phyloP scores from a whole-genome alignment of 805 yeast species.

The Starmerella tilneyi region DNA sequence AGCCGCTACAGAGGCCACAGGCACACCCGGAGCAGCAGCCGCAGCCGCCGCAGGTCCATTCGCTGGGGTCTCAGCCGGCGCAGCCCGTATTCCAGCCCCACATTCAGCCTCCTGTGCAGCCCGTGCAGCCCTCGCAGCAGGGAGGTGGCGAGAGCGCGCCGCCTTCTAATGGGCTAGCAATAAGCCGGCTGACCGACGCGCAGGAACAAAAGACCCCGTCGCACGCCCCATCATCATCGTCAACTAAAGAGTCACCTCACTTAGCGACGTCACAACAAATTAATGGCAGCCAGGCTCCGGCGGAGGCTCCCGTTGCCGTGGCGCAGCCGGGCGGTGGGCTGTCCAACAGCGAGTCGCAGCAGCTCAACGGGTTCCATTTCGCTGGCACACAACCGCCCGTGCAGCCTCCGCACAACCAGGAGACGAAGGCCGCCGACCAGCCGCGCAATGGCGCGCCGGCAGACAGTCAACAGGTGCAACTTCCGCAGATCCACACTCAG shows the following conservation, averaged over 20 bases:
- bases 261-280: not conserved
- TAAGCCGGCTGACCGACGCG: too few species aligned
- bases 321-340: not conserved
- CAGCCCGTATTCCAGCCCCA: not conserved
- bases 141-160: not conserved
- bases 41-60: not conserved
- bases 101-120: constrained; percentile 4
- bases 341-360: not conserved
- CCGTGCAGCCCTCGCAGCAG: constrained; percentile 1
- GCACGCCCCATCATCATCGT: too few species aligned
- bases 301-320: not conserved
- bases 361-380: not conserved
- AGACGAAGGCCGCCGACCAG: not conserved
- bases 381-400: not conserved
- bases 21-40: constrained; percentile 6
- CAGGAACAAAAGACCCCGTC: too few species aligned
- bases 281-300: not conserved
- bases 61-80: not conserved
- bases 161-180: not conserved
- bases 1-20: constrained; percentile 16
- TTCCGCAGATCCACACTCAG: constrained; percentile 1
- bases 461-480: not conserved
- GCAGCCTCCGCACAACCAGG: constrained; percentile 7
- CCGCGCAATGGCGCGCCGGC: not conserved
- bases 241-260: too few species aligned